A percentile compares a stretch with the other conserved stretches of the same genome.
Evolutionary conservation across 1,284 basidiomycete species (phyloP).

Genomic region (Moesziomyces parantarcticus): DNA sequence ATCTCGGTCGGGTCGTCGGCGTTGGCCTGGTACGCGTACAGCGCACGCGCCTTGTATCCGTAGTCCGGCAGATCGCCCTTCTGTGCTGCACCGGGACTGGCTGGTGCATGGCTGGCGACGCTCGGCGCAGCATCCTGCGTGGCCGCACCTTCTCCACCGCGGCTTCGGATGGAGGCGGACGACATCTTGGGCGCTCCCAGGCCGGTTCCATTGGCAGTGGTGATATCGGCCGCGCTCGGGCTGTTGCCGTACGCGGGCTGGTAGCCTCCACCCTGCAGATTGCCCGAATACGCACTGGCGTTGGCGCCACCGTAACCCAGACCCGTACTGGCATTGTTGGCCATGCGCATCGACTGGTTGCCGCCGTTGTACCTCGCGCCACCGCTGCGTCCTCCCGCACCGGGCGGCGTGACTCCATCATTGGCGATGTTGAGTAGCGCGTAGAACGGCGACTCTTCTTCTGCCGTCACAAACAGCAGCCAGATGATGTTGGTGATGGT

Average conservation of each 20-base stretch:
- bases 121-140: slow-evolving; percentile 29
- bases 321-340: slow-evolving; percentile 24
- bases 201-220: slow-evolving; percentile 44
- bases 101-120: slow-evolving; percentile 31
- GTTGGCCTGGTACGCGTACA: slow-evolving; percentile 90
- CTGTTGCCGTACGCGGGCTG: slow-evolving; percentile 60
- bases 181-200: slow-evolving; percentile 39
- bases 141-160: slow-evolving; percentile 19
- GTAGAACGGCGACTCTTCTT: slow-evolving; percentile 86
- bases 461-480: slow-evolving; percentile 94
- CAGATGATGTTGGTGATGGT: slow-evolving; percentile 86
- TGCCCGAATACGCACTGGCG: slow-evolving; percentile 39
- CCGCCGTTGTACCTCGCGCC: slow-evolving; percentile 12
- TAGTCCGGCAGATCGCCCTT: slow-evolving; percentile 48
- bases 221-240: slow-evolving; percentile 61
- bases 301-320: slow-evolving; percentile 40
- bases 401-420: slow-evolving; percentile 83
- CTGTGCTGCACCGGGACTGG: slow-evolving; percentile 6
- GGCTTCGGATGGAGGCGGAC: slow-evolving; percentile 35
- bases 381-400: slow-evolving; percentile 70
- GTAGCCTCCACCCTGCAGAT: slow-evolving; percentile 48
- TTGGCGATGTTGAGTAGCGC: slow-evolving; percentile 88
- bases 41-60: slow-evolving; percentile 81
- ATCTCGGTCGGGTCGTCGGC: slow-evolving; percentile 96
- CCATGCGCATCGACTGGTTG: slow-evolving; percentile 33